These are phyloP conservation scores for Botrytis pseudocinerea DNA, from an alignment of 2,329 filamentous ascomycete genomes.

Conservation along the genomic window DNA sequence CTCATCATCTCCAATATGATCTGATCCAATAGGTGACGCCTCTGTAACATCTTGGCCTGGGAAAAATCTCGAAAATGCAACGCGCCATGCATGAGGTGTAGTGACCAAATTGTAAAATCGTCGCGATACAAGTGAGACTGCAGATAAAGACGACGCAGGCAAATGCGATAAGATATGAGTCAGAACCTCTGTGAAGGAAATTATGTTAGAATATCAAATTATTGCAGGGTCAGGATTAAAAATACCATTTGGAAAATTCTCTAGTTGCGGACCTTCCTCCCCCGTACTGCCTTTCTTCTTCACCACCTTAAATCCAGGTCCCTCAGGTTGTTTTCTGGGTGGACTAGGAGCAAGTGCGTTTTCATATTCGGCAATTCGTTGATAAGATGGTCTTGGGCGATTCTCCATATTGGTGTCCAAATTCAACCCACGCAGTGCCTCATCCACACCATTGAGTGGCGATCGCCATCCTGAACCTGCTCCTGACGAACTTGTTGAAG, in stretches of 20 bases:
- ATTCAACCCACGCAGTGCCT: conserved; percentile 56
- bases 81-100: conserved; percentile 89
- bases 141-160: conserved; percentile 77
- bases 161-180: conserved; percentile 90
- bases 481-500: conserved; percentile 30
- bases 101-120: conserved; percentile 86
- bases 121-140: conserved; percentile 81
- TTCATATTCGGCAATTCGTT: conserved; percentile 62
- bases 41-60: conserved; percentile 66
- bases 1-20: conserved; percentile 45
- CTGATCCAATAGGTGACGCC: background rate
- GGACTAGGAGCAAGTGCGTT: conserved; percentile 54
- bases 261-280: conserved; percentile 36
- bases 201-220: conserved; percentile 29
- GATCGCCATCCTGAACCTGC: conserved; percentile 17
- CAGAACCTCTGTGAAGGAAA: conserved; percentile 69
- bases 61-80: conserved; percentile 89
- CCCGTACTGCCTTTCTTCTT: conserved; percentile 45
- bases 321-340: conserved; percentile 45
- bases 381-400: conserved; percentile 38
- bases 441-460: conserved; percentile 48
- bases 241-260: conserved; percentile 78
- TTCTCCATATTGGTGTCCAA: conserved; percentile 36
- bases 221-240: background rate
- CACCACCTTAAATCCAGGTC: conserved; percentile 56